Percentiles rank a stretch among this genome's conserved stretches.
These are phyloP conservation scores for Obba rivulosa DNA, from an alignment of 768 basidiomycete species.

Conservation along the genomic window DNA sequence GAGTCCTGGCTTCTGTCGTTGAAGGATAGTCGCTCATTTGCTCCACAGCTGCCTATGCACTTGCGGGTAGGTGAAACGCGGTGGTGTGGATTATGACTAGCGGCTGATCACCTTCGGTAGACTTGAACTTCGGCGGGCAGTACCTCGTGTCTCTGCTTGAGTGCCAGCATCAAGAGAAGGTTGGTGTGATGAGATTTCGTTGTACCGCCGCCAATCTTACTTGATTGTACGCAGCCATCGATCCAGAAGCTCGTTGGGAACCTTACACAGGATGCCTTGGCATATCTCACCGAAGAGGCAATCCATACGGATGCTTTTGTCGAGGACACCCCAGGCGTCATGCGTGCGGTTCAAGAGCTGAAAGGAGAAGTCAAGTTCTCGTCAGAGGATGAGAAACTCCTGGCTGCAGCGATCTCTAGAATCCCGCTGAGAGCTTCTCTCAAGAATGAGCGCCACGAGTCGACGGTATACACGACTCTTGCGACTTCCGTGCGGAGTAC, in stretches of 20 bases:
- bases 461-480: conserved; percentile 36
- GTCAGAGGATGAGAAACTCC: conserved; percentile 37
- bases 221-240: conserved; percentile 57
- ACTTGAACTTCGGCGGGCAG: conserved; percentile 47
- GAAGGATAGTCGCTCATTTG: conserved; percentile 8
- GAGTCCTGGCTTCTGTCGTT: conserved; percentile 15
- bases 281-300: conserved; percentile 58
- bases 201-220: too few species aligned
- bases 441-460: conserved; percentile 40
- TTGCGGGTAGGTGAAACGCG: conserved; percentile 45
- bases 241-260: conserved; percentile 65
- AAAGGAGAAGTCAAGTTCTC: conserved; percentile 43
- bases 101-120: conserved; percentile 27
- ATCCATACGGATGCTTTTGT: conserved; percentile 58
- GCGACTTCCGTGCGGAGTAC: not conserved
- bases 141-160: conserved; percentile 63
- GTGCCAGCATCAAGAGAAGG: conserved; percentile 86
- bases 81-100: not conserved
- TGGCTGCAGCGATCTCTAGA: conserved; percentile 40
- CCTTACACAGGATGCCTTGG: conserved; percentile 57
- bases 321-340: conserved; percentile 42
- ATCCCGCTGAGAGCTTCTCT: conserved; percentile 34
- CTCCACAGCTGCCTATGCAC: conserved; percentile 55
- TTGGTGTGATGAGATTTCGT: conserved; percentile 19
- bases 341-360: conserved; percentile 43